phyloP scores from a whole-genome alignment of 495 filamentous ascomycete species.

The Venustampulla echinocandica region DNA sequence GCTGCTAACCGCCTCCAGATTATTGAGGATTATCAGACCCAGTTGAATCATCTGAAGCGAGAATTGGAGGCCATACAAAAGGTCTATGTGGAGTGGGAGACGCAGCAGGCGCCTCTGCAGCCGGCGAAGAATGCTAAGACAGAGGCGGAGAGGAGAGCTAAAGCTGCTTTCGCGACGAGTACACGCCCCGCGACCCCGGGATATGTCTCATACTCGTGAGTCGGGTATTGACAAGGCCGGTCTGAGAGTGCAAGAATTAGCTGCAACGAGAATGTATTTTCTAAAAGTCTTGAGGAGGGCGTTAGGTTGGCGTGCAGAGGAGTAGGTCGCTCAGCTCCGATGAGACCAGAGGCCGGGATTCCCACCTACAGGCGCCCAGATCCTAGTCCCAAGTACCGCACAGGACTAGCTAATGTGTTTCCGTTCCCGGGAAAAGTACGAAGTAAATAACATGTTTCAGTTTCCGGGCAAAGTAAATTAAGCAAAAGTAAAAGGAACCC shows the following conservation, averaged over 20 bases:
- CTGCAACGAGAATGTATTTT: not conserved
- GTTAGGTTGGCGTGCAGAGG: no score
- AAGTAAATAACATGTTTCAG: not conserved
- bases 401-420: no score
- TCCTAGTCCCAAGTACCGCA: no score
- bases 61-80: conserved; percentile 69
- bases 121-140: conserved; percentile 2
- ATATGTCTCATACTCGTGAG: not conserved
- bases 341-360: no score
- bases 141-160: conserved; percentile 13
- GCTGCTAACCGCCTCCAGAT: conserved; percentile 50
- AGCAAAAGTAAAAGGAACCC: no score
- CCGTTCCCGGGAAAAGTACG: not conserved
- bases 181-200: not conserved
- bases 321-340: no score
- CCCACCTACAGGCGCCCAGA: no score
- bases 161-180: not conserved
- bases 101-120: conserved; percentile 31
- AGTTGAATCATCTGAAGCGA: conserved; percentile 76
- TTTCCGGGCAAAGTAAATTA: no score
- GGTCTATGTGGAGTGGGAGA: conserved; percentile 72
- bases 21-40: conserved; percentile 79
- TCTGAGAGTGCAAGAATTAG: not conserved
- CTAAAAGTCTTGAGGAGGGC: no score
- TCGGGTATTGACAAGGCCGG: not conserved